Evolutionary conservation across 1,284 basidiomycete genomes (phyloP).

Genomic region (Ganoderma lucidum): DNA sequence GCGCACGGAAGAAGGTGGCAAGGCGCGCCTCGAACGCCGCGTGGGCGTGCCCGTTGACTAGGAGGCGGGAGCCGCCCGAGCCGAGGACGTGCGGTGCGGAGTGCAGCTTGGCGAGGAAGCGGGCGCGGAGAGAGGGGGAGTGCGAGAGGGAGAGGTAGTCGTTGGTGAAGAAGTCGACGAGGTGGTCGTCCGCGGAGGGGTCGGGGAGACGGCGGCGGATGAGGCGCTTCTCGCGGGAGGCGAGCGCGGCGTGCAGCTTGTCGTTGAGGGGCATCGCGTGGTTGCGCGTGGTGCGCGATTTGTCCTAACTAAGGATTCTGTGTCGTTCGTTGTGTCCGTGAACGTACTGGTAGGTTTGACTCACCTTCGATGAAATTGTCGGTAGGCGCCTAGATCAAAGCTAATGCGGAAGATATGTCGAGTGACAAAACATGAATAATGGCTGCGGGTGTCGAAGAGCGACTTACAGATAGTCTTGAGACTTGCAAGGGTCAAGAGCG

Average conservation of each 20-base stretch:
- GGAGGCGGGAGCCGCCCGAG: constrained; percentile 88
- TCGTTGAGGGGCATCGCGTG: constrained; percentile 43
- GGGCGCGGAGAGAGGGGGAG: constrained; percentile 61
- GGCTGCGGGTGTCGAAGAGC: not conserved
- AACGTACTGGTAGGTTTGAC: not conserved
- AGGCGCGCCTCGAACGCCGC: constrained; percentile 74
- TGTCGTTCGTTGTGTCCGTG: not conserved
- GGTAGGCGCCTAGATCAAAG: not conserved
- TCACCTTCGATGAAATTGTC: not conserved
- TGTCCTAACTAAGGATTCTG: not conserved
- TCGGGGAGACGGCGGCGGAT: constrained; percentile 70
- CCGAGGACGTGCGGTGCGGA: constrained; percentile 75
- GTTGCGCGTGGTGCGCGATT: not conserved
- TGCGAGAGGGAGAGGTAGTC: constrained; percentile 91
- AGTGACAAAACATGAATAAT: not conserved
- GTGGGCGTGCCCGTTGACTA: constrained; percentile 84
- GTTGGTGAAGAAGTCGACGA: constrained; percentile 89
- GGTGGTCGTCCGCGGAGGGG: constrained; percentile 48
- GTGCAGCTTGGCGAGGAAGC: constrained; percentile 65
- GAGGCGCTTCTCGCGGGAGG: constrained; percentile 66
- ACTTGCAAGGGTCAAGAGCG: not conserved
- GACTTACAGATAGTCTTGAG: not conserved
- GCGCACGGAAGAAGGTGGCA: constrained; percentile 67
- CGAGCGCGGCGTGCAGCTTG: constrained; percentile 57
- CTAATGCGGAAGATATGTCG: not conserved